These are phyloP conservation scores for Mycena floridula DNA, from an alignment of 768 basidiomycete genomes.

Conservation along the genomic window DNA sequence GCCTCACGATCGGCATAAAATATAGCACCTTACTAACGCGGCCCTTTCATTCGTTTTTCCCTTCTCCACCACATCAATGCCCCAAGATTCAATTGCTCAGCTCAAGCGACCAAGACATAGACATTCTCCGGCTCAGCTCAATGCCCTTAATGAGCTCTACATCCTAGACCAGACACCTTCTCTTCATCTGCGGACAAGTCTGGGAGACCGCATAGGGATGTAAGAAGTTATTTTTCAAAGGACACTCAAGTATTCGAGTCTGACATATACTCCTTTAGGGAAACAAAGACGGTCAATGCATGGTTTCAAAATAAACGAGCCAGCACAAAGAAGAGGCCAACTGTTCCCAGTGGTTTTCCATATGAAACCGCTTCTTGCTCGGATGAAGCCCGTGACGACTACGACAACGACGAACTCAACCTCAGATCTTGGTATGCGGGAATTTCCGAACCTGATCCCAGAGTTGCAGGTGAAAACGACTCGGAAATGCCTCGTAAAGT, in stretches of 20 bases:
- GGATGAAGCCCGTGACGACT: conserved; percentile 43
- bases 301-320: conserved; percentile 89
- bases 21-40: too few species aligned
- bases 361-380: too few species aligned
- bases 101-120: conserved; percentile 78
- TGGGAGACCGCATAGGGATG: conserved; percentile 75
- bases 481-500: too few species aligned
- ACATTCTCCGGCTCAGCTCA: conserved; percentile 65
- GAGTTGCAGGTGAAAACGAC: conserved; percentile 45
- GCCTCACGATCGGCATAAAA: too few species aligned
- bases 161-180: conserved; percentile 72
- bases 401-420: conserved; percentile 42
- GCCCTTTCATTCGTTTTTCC: not conserved
- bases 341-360: conserved; percentile 24
- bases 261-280: conserved; percentile 38
- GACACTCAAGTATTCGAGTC: conserved; percentile 8
- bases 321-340: conserved; percentile 67
- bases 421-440: too few species aligned
- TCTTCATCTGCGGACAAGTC: conserved; percentile 56
- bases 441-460: too few species aligned
- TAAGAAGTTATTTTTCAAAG: conserved; percentile 31
- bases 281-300: conserved; percentile 79
- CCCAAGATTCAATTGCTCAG: conserved; percentile 28
- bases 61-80: conserved; percentile 9
- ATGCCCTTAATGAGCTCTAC: conserved; percentile 73